Evolutionary conservation across 441 rosid species (phyloP).

Genomic region (Bruguiera hainesii): DNA sequence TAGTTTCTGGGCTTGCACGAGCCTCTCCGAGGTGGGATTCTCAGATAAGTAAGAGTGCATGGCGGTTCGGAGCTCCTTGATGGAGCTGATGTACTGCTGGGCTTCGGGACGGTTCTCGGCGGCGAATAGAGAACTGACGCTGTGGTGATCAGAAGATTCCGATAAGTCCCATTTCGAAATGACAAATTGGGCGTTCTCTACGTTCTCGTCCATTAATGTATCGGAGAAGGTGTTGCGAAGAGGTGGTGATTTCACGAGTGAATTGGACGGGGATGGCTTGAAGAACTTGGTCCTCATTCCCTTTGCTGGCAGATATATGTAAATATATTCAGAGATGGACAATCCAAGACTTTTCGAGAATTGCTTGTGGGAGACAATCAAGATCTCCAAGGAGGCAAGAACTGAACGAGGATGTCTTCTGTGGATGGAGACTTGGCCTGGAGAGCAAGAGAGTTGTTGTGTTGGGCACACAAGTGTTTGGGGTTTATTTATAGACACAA

Average conservation of each 20-base stretch:
- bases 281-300: conserved; percentile 31
- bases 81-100: conserved; percentile 38
- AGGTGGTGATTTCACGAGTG: conserved; percentile 32
- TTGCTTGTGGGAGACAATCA: too few relatives aligned
- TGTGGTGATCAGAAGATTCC: conserved; percentile 13
- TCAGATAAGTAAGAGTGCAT: conserved; percentile 36
- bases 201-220: conserved; percentile 37
- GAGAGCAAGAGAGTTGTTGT: too few relatives aligned
- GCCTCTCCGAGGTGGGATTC: conserved; percentile 37
- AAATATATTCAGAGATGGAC: not conserved
- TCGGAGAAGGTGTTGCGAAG: conserved; percentile 43
- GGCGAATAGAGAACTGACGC: conserved; percentile 38
- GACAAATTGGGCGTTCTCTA: conserved; percentile 36
- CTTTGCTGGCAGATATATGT: not conserved
- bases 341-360: not conserved
- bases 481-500: too few relatives aligned
- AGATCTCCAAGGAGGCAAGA: too few relatives aligned
- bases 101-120: conserved; percentile 41
- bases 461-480: too few relatives aligned
- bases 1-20: conserved; percentile 47
- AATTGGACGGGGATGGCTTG: conserved; percentile 29
- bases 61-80: conserved; percentile 43
- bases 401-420: too few relatives aligned
- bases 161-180: conserved; percentile 39
- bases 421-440: too few relatives aligned